Evolutionary conservation across 163 green algal species (phyloP).

Genomic region (Coccomyxa subellipsoidea): DNA sequence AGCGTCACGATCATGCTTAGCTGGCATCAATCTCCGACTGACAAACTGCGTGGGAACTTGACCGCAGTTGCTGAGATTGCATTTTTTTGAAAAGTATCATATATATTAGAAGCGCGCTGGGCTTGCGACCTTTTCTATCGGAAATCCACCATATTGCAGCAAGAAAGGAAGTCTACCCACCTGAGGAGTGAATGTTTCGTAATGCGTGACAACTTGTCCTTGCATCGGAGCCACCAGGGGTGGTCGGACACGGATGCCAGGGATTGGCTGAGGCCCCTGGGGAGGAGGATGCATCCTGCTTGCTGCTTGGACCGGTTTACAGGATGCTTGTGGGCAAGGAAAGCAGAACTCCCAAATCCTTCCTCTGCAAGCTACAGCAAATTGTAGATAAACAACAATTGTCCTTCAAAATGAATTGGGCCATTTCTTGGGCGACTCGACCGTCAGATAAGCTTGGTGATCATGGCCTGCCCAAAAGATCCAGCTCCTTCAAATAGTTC

Average conservation of each 20-base stretch:
- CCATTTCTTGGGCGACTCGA: no score
- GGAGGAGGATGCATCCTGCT: background rate
- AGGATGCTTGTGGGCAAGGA: no score
- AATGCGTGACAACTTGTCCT: background rate
- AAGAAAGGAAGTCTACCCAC: background rate
- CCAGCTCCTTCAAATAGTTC: background rate
- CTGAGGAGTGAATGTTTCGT: background rate
- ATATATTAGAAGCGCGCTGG: no score
- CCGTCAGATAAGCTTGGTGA: background rate
- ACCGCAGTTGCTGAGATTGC: background rate
- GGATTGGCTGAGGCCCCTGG: background rate
- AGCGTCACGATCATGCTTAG: background rate
- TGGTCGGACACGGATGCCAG: background rate
- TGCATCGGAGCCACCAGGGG: background rate
- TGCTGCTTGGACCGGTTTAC: background rate
- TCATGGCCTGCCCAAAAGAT: no score
- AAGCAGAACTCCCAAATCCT: background rate
- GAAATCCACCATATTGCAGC: background rate
- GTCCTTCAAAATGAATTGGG: no score
- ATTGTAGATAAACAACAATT: no score
- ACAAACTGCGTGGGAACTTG: background rate
- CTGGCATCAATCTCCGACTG: background rate
- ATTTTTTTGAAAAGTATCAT: no score
- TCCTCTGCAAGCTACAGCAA: no score
- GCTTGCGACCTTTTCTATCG: background rate